A percentile compares a stretch with the other conserved stretches of the same genome.
Evolutionary conservation across 176 grass and related monocot genomes (phyloP).

Genomic region (Elymus sibiricus): DNA sequence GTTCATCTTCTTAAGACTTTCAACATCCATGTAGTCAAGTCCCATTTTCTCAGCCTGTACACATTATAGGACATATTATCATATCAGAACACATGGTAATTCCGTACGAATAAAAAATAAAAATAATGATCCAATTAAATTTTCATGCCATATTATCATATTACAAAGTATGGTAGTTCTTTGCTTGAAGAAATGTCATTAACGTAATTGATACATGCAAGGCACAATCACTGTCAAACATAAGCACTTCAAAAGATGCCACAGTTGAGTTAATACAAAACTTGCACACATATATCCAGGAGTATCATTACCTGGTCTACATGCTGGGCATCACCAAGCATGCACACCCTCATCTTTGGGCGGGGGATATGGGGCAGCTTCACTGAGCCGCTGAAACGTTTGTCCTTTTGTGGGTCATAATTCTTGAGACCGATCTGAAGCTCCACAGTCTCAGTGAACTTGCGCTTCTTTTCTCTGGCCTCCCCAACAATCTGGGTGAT

Average conservation of each 20-base stretch:
- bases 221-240: neutral
- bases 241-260: too few relatives aligned
- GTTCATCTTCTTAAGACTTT: slow-evolving; percentile 93
- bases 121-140: too few relatives aligned
- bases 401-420: slow-evolving; percentile 82
- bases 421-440: slow-evolving; percentile 90
- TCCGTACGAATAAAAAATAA: neutral
- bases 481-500: slow-evolving; percentile 48
- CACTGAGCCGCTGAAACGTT: slow-evolving; percentile 75
- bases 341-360: slow-evolving; percentile 83
- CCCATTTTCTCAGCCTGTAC: slow-evolving; percentile 87
- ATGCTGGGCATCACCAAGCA: slow-evolving; percentile 84
- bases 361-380: slow-evolving; percentile 80
- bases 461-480: slow-evolving; percentile 57
- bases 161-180: too few relatives aligned
- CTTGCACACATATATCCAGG: too few relatives aligned
- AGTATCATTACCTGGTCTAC: slow-evolving; percentile 52
- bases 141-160: too few relatives aligned
- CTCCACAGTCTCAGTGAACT: slow-evolving; percentile 75
- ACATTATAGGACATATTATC: neutral
- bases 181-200: too few relatives aligned
- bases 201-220: neutral
- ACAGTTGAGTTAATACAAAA: too few relatives aligned
- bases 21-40: slow-evolving; percentile 95
- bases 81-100: too few relatives aligned